Percentiles rank a stretch among this genome's conserved stretches.
Conservation (phyloP, 805 yeast genomes). For the Metschnikowia lachancei region DNA sequence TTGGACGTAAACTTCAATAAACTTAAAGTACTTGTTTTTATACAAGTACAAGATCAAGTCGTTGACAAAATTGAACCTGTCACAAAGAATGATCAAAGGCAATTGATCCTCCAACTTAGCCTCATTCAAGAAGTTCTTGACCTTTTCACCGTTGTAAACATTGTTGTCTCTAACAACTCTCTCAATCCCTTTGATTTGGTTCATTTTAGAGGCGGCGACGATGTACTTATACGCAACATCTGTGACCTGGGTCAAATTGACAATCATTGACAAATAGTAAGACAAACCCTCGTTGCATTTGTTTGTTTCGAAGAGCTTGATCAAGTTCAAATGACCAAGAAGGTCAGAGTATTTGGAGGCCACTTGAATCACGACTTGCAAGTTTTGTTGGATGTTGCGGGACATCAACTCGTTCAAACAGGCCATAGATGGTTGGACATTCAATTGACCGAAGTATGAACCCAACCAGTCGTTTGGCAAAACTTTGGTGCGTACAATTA, state of each 20-base stretch:
- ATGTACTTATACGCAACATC: conserved; percentile 96
- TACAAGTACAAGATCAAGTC: conserved; percentile 90
- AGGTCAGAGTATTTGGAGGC: conserved; percentile 95
- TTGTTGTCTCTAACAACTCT: conserved; percentile 92
- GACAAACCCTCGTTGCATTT: conserved; percentile 91
- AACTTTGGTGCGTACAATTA: conserved; percentile 79
- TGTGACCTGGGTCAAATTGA: conserved; percentile 88
- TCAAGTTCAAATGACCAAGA: conserved; percentile 79
- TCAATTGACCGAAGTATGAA: conserved; percentile 85
- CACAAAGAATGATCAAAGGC: conserved; percentile 95
- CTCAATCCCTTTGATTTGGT: conserved; percentile 91
- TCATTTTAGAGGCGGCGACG: conserved; percentile 87
- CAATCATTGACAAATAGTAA: conserved; percentile 89
- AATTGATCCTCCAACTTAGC: conserved; percentile 91
- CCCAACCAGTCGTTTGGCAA: conserved; percentile 94
- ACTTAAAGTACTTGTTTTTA: conserved; percentile 93
- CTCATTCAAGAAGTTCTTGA: conserved; percentile 94
- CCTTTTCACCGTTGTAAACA: conserved; percentile 95
- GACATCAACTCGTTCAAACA: conserved; percentile 85
- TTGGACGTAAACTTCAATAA: conserved; percentile 96
- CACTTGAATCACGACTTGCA: conserved; percentile 92
- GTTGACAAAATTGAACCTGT: conserved; percentile 85
- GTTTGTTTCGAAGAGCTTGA: conserved; percentile 90
- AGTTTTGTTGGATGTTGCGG: conserved; percentile 72
- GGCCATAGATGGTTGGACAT: conserved; percentile 87